These are phyloP conservation scores for Turnera subulata DNA, from an alignment of 345 rosid species.

Conservation along the genomic window DNA sequence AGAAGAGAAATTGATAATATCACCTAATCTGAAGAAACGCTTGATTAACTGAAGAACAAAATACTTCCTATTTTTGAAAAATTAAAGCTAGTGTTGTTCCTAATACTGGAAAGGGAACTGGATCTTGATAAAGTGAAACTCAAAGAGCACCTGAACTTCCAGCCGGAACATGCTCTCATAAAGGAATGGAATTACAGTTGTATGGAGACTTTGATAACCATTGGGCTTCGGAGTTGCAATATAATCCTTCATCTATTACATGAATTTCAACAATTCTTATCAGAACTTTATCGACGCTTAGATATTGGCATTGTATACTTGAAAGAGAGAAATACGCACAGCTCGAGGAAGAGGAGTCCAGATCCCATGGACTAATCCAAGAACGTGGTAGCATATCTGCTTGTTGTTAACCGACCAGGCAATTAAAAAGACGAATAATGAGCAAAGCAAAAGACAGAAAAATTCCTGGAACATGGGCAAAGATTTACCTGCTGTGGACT, in stretches of 20 bases:
- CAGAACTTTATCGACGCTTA: background rate
- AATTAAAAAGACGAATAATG: slow-evolving; percentile 18
- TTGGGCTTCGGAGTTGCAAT: slow-evolving; percentile 98
- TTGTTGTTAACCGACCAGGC: slow-evolving; percentile 17
- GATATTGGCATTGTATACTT: background rate
- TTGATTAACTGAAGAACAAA: background rate
- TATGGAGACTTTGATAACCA: slow-evolving; percentile 97
- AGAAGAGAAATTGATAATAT: background rate
- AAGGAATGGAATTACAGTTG: slow-evolving; percentile 35
- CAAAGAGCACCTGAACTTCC: slow-evolving; percentile 23
- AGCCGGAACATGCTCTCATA: slow-evolving; percentile 28
- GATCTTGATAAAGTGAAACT: background rate
- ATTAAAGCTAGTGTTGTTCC: background rate
- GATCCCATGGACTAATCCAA: slow-evolving; percentile 92
- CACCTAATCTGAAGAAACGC: background rate
- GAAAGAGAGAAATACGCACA: slow-evolving; percentile 37
- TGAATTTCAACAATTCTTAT: background rate
- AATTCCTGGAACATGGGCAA: slow-evolving; percentile 17
- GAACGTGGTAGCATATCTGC: slow-evolving; percentile 98
- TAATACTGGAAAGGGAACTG: background rate
- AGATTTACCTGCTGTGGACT: slow-evolving; percentile 79
- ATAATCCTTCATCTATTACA: slow-evolving; percentile 84
- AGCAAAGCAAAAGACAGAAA: slow-evolving; percentile 8
- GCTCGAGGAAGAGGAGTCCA: slow-evolving; percentile 97
- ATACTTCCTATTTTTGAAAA: background rate